Base-by-base conservation (phyloP, 2,329 filamentous ascomycete species). In the Aspergillus tanneri region DNA sequence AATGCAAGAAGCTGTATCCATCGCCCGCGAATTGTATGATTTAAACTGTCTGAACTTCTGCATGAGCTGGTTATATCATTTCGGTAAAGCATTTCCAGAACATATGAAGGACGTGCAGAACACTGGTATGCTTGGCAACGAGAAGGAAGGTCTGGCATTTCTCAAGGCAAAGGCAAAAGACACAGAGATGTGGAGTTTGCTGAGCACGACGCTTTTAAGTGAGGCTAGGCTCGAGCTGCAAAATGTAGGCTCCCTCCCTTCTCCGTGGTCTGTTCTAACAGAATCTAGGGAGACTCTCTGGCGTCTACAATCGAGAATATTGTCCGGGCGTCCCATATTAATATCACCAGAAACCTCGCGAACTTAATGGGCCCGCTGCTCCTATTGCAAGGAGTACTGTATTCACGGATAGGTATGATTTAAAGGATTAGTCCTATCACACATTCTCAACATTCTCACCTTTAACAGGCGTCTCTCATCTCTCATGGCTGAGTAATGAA, bases 11-110 rank as follows among this genome's bases (percentile, higher is more conserved):
- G 91, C 92, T 0, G 90, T 99, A 25, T 86, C 91, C 0, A 95
- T 90, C n/a, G 93, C 93, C 0, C 79, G 92, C 53, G 93, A 97
- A 68, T 95, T 95, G 58, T 86, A 90, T 56, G 93, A 99, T 64
- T 88, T 90, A 77, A 85, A 82, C 3, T 97, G 93, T 64, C 78
- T 99, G 47, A 97, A 96, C 68, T 97, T 95, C 70, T 88, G 90
- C 24, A 81, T 99, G 52, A 95, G 90, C 63, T 99, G 93, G 93
- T 77, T 97, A 2, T 95, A 95, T 62, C 90, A 96, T 64, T 95
- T 96, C 59, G 87, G 86, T n/a, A 88, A 90, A 62, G 84, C 88
- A 0, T 90, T 92, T 59, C 88, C 90, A 0, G 78, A 83, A 44
- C 79, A 90, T n/a, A 83, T 90, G 56, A 81, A 77, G 40, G 81